These are phyloP conservation scores for Psidium guajava DNA, from an alignment of 345 rosid genomes.

Conservation along the genomic window DNA sequence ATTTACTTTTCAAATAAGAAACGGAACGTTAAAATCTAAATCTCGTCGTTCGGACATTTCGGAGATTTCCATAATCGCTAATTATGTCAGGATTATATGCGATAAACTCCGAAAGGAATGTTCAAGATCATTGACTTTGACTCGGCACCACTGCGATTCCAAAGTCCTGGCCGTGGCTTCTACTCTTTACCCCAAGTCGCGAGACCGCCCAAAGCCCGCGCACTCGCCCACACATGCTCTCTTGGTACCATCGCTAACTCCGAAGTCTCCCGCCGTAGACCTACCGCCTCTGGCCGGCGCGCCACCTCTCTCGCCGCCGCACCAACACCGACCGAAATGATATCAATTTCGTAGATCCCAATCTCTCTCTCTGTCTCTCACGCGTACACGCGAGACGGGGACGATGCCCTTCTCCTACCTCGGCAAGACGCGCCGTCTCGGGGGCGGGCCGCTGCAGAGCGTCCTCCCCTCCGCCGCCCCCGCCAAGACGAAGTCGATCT, in stretches of 20 bases:
- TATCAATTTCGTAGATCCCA: not conserved
- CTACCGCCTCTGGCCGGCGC: not conserved
- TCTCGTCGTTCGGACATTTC: no score
- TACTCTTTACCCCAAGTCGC: not conserved
- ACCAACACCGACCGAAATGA: not conserved
- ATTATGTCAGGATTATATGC: no score
- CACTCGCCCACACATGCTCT: not conserved
- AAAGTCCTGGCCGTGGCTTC: not conserved
- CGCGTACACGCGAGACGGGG: not conserved
- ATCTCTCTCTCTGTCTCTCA: not conserved
- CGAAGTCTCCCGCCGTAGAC: not conserved
- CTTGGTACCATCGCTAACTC: not conserved
- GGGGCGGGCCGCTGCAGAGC: slow-evolving; percentile 11
- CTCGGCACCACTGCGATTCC: not conserved
- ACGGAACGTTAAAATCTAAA: no score
- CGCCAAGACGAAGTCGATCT: not conserved
- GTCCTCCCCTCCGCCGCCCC: slow-evolving; percentile 28
- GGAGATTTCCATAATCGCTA: no score
- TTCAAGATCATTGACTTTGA: not conserved
- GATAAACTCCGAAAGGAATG: not conserved
- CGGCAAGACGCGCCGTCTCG: slow-evolving; percentile 55
- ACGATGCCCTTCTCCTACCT: slow-evolving; percentile 66
- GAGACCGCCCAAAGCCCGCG: not conserved
- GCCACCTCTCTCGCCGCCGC: not conserved
- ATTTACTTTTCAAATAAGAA: no score